Conservation (phyloP, 768 basidiomycete species). For the Phlebiopsis flavidoalba region DNA sequence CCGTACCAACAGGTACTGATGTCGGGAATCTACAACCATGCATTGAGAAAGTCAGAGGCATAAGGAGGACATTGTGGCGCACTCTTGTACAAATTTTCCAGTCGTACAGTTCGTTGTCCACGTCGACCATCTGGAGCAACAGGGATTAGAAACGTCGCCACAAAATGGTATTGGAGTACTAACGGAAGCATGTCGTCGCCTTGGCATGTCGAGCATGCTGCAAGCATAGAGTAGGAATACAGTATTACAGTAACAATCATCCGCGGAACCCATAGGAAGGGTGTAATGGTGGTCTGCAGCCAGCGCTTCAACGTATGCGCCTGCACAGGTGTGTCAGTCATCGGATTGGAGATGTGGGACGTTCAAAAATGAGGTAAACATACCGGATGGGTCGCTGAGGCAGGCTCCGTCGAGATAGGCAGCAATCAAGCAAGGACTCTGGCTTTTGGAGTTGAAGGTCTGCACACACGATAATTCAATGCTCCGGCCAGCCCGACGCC, state of each 20-base stretch:
- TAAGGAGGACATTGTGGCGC: neutral
- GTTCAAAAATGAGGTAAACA: neutral
- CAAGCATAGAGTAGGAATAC: conserved; percentile 52
- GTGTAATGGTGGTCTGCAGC: conserved; percentile 31
- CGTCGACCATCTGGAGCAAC: conserved; percentile 37
- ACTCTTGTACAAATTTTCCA: conserved; percentile 22
- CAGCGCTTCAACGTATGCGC: conserved; percentile 4
- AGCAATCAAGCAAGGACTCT: conserved; percentile 12
- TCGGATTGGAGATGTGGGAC: neutral
- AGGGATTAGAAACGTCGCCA: neutral
- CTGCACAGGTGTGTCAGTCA: neutral
- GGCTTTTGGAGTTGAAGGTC: conserved; percentile 2
- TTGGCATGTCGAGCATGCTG: conserved; percentile 57
- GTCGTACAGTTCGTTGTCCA: conserved; percentile 44
- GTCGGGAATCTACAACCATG: conserved; percentile 35
- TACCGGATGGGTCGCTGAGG: conserved; percentile 1
- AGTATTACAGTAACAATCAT: conserved; percentile 48
- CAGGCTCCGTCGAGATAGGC: conserved; percentile 12
- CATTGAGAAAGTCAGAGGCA: neutral
- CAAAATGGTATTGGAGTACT: neutral
- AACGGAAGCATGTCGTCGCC: conserved; percentile 34
- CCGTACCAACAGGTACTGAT: conserved; percentile 40
- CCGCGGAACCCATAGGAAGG: conserved; percentile 31
- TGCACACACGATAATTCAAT: neutral
- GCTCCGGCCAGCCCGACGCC: neutral